Evolutionary conservation across 2,329 filamentous ascomycete species (phyloP), one percentile per base, ranked within the genome.

Genomic region (Cryphonectria parasitica): DNA sequence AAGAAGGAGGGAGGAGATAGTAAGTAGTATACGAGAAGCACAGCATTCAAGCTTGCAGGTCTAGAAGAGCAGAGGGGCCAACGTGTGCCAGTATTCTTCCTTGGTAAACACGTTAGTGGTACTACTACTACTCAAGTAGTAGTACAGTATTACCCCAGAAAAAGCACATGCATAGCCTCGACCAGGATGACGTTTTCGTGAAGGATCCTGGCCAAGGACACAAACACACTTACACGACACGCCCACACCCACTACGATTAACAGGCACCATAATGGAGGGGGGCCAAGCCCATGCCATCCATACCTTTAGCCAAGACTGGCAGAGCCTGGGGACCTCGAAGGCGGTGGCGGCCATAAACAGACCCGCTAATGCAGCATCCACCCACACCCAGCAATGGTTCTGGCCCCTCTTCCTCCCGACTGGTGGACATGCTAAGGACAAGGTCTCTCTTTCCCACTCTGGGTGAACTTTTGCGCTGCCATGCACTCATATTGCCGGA

Each of bases 141-240:
- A 49, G 45, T n/a, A 49, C 19, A 7, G 45, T 31, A 58, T 58
- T 31, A 58, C 54, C 25, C 54, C 25, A 58, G 54, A 19, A 25
- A 34, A 58, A 49, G 22, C 22, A n/a, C 28, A 49, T 25, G 31
- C 68, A 41, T 28, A 67, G 58, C 68, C 52, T n/a, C 54, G 15
- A 31, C 69, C 22, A 67, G 69, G 49, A 71, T 71, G 69, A 71
- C 69, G 69, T 71, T 68, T 43, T 34, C 22, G 49, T n/a, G 8
- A 17, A 63, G 49, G 17, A 28, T n/a, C 25, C 43, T 39, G 60
- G 52, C 62, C 65, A 66, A 66, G 69, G 69, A 67, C 65, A 70
- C 56, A 49, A n/a, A n/a, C 45, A 8, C 22, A 49, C 45, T 8
- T 19, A 49, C 43, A 22, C 43, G n/a, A n/a, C n/a, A 49, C 45